Base-by-base conservation (phyloP, 2,329 filamentous ascomycete genomes). In the Curvularia lunata region DNA sequence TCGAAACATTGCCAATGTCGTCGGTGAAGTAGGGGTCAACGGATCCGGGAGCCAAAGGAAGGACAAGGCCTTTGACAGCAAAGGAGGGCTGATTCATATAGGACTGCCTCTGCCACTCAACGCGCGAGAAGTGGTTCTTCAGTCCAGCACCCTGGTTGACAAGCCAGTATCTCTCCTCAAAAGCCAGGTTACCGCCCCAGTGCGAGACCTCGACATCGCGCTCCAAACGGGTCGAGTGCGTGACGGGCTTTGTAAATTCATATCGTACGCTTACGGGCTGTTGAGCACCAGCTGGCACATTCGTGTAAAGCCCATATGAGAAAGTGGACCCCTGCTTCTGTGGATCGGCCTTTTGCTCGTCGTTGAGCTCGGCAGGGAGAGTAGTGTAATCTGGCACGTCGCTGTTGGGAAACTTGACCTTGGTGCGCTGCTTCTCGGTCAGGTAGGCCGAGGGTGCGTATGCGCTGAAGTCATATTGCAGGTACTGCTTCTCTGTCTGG, bases 151-250 rank as follows among this genome's bases (percentile, higher is more conserved):
- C 95, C 63, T 90, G 87, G 82, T 99, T 94, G 70, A 86, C 86
- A 66, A 98, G 84, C 77, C 89, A 91, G 80, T 97, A 97, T 56
- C 91, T 87, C 81, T 99, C 95, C 80, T 99, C 95, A 48, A 93
- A 92, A 1, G 95, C 95, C 52, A 98, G 80, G 75, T 99, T 99
- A 62, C 95, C 95, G 66, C 95, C 95, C 95, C 95, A 99, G 79
- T 98, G 95, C 75, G 91, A 96, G 69, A 99, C 89, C 77, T 99
- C 95, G 62, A 99, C 82, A 71, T 98, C 93, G 59, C 95, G 89
- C 79, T 98, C 91, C 58, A 99, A 83, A 16, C 86, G 82, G 32
- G 87, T 87, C 49, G 92, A 86, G 72, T 95, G 91, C 42, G 88
- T 89, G 56, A 99, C 83, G 12, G 95, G 94, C 79, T 94, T 96